phyloP scores from a whole-genome alignment of 2,329 filamentous ascomycete species.

The Chrysoporthe deuterocubensis region DNA sequence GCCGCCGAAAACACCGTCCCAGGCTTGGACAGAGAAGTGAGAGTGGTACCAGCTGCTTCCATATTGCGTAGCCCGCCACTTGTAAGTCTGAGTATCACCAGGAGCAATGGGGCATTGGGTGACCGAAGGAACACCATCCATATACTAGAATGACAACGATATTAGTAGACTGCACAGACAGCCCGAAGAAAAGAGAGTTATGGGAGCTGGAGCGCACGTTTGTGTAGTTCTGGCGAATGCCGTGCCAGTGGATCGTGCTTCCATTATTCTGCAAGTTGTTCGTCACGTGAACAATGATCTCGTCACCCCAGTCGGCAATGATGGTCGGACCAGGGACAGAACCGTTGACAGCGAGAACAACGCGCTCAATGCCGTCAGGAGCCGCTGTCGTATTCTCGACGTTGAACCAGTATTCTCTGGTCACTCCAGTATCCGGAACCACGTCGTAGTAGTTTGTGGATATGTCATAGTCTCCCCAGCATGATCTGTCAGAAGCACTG shows the following conservation, averaged over 20 bases:
- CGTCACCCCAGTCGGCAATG: conserved; percentile 64
- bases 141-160: conserved; percentile 32
- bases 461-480: conserved; percentile 39
- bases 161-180: conserved; percentile 28
- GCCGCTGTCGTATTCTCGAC: conserved; percentile 44
- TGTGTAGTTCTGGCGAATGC: conserved; percentile 66
- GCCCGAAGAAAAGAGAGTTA: background rate
- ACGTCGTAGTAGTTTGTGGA: conserved; percentile 50
- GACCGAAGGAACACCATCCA: conserved; percentile 59
- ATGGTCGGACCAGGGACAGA: conserved; percentile 62
- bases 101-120: conserved; percentile 57
- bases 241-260: conserved; percentile 71
- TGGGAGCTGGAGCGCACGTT: conserved; percentile 45
- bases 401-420: conserved; percentile 53
- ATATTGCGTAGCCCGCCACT: conserved; percentile 56
- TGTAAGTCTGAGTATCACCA: conserved; percentile 57
- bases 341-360: conserved; percentile 56
- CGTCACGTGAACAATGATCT: conserved; percentile 63
- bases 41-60: conserved; percentile 38
- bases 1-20: conserved; percentile 62
- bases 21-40: conserved; percentile 58
- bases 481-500: conserved; percentile 33
- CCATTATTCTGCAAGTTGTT: conserved; percentile 61
- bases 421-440: conserved; percentile 52
- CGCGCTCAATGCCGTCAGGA: conserved; percentile 51